Evolutionary conservation across 78 protist species (phyloP), one percentile per base, ranked within the genome.

Genomic region (Dictyostelium citrinum): DNA sequence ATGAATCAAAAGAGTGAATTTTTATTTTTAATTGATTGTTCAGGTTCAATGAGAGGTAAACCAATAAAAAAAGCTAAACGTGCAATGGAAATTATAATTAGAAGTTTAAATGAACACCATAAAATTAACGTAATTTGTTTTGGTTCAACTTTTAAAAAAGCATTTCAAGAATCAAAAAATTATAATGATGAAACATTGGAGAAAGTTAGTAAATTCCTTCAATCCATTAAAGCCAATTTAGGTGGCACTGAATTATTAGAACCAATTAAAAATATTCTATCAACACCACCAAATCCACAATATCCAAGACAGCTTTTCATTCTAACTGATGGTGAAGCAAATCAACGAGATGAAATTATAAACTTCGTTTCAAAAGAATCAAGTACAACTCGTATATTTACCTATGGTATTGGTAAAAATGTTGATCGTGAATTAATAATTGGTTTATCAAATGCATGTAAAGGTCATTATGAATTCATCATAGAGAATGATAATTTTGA

Each of bases 221-320:
- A 12, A 6, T 1, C 2, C 3, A 76, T 76, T 29, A 29, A 55
- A 0, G 95, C 95, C 10, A 16, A 91, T 78, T 46, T 81, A 60
- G 95, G 95, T 46, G 95, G 95, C 2, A 91, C 95, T 64, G 71
- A 80, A 33, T 14, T 91, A 12, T 16, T 70, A 29, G n/a, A 49
- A 24, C 95, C 95, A 35, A 76, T 91, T 14, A 41, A 82, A 41
- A 60, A 55, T 7, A 82, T 91, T 33, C 27, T 82, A 7, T 6
- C 12, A 3, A 1, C 1, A 10, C n/a, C 81, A 17, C 5, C 14
- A 43, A 39, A 61, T 24, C 64, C 64, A 11, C 45, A 83, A 11
- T 70, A 72, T 24, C 90, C 95, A 67, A 68, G 95, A 70, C 95
- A 91, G 51, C 10, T 91, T 7, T 91, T 91, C 37, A 76, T 91